Conservation (phyloP, 2,329 filamentous ascomycete species). For the Fusarium veterinarium region DNA sequence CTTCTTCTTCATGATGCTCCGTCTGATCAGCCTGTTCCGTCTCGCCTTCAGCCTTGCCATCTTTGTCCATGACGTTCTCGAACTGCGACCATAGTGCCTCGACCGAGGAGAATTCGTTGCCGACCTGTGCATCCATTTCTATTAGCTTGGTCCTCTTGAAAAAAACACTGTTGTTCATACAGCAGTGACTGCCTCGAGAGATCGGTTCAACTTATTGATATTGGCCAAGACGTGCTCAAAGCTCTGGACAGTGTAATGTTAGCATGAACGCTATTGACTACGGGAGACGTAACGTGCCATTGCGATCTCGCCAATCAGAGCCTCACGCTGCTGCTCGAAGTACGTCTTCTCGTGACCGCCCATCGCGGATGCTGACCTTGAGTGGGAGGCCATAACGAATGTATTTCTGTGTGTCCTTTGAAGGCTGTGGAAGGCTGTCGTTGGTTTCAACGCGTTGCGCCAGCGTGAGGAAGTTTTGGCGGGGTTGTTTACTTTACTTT, state of each 20-base stretch:
- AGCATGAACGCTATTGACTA: neutral
- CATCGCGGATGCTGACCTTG: conserved; percentile 43
- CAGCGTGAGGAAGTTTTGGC: conserved; percentile 18
- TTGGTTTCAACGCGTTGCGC: conserved; percentile 21
- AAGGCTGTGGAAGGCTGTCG: conserved; percentile 1
- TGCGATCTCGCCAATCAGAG: conserved; percentile 78
- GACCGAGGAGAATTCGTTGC: conserved; percentile 96
- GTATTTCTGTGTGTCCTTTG: conserved; percentile 3
- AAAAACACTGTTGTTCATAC: conserved; percentile 59
- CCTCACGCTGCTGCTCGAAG: conserved; percentile 81
- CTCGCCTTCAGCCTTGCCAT: conserved; percentile 50
- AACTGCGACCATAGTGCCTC: conserved; percentile 98
- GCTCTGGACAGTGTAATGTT: conserved; percentile 57
- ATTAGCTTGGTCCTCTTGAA: neutral
- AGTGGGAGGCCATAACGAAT: conserved; percentile 49
- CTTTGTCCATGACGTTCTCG: conserved; percentile 91
- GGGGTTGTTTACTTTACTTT: conserved; percentile 30
- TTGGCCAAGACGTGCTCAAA: conserved; percentile 95
- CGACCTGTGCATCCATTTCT: conserved; percentile 68
- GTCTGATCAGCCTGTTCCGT: conserved; percentile 37
- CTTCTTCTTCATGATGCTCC: conserved; percentile 18
- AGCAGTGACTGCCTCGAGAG: conserved; percentile 88
- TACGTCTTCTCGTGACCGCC: conserved; percentile 64
- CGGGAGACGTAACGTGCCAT: conserved; percentile 60
- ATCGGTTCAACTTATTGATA: conserved; percentile 94